phyloP scores from a whole-genome alignment of 768 basidiomycete genomes.

The Thelephora ganbajun region DNA sequence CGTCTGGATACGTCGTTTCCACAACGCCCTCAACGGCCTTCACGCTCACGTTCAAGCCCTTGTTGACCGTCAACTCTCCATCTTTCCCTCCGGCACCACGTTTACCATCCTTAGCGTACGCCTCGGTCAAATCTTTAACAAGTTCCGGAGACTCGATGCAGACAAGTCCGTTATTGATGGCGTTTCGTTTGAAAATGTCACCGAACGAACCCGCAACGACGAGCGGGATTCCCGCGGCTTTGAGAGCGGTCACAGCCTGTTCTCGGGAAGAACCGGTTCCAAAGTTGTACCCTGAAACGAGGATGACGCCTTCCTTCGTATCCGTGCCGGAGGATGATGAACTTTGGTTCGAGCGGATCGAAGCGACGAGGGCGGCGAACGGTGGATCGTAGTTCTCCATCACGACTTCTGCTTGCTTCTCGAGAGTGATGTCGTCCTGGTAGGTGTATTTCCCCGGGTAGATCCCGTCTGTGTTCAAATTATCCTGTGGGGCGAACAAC shows the following conservation, averaged over 20 bases:
- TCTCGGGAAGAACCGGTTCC: conserved; percentile 97
- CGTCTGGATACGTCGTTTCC: conserved; percentile 19
- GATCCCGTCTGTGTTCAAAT: conserved; percentile 94
- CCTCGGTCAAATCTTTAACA: conserved; percentile 66
- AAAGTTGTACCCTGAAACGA: conserved; percentile 94
- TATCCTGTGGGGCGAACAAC: conserved; percentile 93
- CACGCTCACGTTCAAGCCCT: conserved; percentile 46
- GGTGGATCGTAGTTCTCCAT: conserved; percentile 98
- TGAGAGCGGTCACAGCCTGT: conserved; percentile 95
- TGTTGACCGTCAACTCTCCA: conserved; percentile 77
- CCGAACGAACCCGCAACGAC: conserved; percentile 98
- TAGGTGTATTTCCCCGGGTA: conserved; percentile 99
- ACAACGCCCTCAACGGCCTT: conserved; percentile 36
- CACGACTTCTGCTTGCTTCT: conserved; percentile 86
- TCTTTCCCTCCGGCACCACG: conserved; percentile 67
- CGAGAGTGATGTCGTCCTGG: conserved; percentile 96
- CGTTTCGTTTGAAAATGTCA: conserved; percentile 98
- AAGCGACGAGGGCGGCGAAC: conserved; percentile 61
- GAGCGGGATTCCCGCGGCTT: conserved; percentile 82
- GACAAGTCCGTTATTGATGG: conserved; percentile 96
- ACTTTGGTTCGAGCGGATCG: conserved; percentile 19
- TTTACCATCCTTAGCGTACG: conserved; percentile 58
- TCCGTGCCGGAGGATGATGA: no score
- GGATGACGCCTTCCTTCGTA: conserved; percentile 43
- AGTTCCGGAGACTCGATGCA: conserved; percentile 89